Percentiles rank a stretch among this genome's conserved stretches.
Conservation (phyloP, 179 eudicot species). For the Patellifolia procumbens region DNA sequence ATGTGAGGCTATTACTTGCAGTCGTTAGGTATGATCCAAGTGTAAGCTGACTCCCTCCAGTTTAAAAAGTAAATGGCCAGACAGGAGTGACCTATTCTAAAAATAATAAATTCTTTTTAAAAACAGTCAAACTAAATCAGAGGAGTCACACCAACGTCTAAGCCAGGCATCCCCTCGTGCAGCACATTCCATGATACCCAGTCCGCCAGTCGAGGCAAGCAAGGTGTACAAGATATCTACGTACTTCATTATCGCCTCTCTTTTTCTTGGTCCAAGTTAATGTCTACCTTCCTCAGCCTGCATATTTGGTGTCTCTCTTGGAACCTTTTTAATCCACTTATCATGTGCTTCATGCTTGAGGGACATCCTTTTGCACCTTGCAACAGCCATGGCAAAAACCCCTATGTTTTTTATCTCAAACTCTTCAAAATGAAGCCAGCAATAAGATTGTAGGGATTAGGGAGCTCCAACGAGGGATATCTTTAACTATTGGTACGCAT, state of each 20-base stretch:
- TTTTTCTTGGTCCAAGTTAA: not conserved
- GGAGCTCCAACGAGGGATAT: not conserved
- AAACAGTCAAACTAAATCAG: too few relatives aligned
- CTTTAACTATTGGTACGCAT: not conserved
- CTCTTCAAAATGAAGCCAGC: not conserved
- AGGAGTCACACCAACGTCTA: too few relatives aligned
- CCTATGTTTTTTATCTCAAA: not conserved
- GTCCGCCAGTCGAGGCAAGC: not conserved
- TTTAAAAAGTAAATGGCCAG: not conserved
- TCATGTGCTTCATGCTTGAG: not conserved
- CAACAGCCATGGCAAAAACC: not conserved
- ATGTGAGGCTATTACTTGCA: not conserved
- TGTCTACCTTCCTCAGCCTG: not conserved
- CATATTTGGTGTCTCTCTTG: not conserved
- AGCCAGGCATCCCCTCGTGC: not conserved
- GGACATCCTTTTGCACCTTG: not conserved
- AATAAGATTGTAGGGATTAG: not conserved
- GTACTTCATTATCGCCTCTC: not conserved
- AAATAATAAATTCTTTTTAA: too few relatives aligned
- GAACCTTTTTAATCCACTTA: not conserved
- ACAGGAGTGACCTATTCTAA: not conserved
- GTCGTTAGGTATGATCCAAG: not conserved
- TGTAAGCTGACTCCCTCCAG: not conserved
- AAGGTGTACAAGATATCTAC: not conserved
- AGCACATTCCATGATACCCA: not conserved